Base-by-base conservation (phyloP, 2,329 filamentous ascomycete species). In the Phialocephala sp. region DNA sequence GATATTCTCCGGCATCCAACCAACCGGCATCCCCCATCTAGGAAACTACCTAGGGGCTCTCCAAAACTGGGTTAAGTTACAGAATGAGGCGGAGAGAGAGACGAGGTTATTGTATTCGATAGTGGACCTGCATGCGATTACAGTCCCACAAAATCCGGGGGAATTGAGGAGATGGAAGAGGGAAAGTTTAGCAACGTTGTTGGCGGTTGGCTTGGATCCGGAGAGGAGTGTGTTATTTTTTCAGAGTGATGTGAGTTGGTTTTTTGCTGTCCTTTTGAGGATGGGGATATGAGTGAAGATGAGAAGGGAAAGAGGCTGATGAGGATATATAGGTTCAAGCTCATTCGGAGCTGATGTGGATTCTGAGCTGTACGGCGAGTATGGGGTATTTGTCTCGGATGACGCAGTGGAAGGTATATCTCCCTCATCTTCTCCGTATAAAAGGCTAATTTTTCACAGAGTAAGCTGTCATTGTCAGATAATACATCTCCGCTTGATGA, bases 1-100 rank as follows among this genome's bases (percentile, higher is more conserved):
- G 66, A 87, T 98, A 74, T 97, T 99, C 82, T 98, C 95, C 3
- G 95, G 94, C 61, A 99, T 99, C 72, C 95, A 99, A 78, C 95
- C 95, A 20, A 99, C 95, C 0, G 95, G 94, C 41, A 85, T 96
- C 27, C 95, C 95, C 15, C 95, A 99, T 77, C 81, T 99, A 36
- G 95, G 95, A 63, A 99, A 99, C 80, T 99, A 97, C 78, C 85
- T 97, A 12, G 95, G 95, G 32, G 95, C 95, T 18, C 81, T 99
- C 63, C 87, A 88, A 59, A 88, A 93, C 83, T 99, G 95, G 95
- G 90, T 91, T 56, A 84, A 85, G 67, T 83, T 97, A 8, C 94
- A 99, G 71, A 81, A 93, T 67, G 81, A 85, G 43, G 82, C 87
- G 0, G 70, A 80, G 0, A 76, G 83, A 1, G 80, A 80, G 4